phyloP scores from a whole-genome alignment of 805 yeast genomes.

The Sugiyamaella chiloensis region DNA sequence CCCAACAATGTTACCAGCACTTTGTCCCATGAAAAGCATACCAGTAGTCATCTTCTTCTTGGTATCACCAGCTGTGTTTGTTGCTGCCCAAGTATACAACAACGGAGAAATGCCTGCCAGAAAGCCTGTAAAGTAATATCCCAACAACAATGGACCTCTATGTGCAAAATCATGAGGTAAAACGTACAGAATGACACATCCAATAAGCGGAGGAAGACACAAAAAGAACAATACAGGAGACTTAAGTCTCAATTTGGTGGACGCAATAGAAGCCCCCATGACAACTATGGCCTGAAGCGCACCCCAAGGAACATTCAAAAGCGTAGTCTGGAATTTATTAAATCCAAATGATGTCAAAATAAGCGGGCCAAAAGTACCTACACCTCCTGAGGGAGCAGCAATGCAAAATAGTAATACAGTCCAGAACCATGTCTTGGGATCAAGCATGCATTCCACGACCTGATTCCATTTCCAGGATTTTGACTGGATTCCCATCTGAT shows the following conservation, averaged over 20 bases:
- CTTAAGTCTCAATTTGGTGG: constrained; percentile 13
- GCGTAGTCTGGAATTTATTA: constrained; percentile 34
- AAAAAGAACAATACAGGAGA: constrained; percentile 21
- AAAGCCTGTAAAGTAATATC: constrained; percentile 10
- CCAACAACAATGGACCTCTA: constrained; percentile 1
- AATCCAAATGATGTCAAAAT: constrained; percentile 34
- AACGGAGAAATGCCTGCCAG: constrained; percentile 1
- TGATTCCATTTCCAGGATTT: constrained; percentile 41
- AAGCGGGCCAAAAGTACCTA: constrained; percentile 33
- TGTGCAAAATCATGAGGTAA: background rate
- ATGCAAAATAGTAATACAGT: constrained; percentile 32
- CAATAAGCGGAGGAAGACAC: constrained; percentile 33
- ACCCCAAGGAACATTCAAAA: constrained; percentile 45
- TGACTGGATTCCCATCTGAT: constrained; percentile 45
- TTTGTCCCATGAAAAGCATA: constrained; percentile 57
- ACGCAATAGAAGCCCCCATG: constrained; percentile 32
- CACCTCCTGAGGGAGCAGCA: constrained; percentile 44
- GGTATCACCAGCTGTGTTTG: constrained; percentile 66
- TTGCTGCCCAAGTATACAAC: constrained; percentile 15
- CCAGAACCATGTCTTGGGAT: constrained; percentile 33
- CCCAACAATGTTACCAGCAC: constrained; percentile 68
- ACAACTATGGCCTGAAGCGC: constrained; percentile 21
- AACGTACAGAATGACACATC: constrained; percentile 30
- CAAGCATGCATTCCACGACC: constrained; percentile 42
- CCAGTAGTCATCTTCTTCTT: constrained; percentile 62